Evolutionary conservation across 1,284 basidiomycete species (phyloP).

Genomic region (Apiotrichum laibachii): DNA sequence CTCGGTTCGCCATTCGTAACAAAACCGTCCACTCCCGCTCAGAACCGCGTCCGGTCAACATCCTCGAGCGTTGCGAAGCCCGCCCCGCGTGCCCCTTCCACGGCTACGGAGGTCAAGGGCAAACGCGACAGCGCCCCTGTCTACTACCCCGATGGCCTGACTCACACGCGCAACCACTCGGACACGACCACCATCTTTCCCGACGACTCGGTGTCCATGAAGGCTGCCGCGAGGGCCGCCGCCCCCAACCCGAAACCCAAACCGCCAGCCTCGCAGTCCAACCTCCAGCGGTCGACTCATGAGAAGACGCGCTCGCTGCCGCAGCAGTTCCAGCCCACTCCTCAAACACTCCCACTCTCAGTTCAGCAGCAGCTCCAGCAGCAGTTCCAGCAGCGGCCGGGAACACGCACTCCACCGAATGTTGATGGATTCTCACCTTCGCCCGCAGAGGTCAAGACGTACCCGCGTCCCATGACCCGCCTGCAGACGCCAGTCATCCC

Average conservation of each 20-base stretch:
- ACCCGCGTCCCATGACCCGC: slow-evolving; percentile 2
- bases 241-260: too few species aligned
- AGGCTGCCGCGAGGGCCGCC: background rate
- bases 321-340: too few species aligned
- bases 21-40: background rate
- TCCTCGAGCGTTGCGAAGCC: too few species aligned
- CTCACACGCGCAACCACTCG: background rate
- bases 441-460: background rate
- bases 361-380: background rate
- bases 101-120: too few species aligned
- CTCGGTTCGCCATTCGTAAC: background rate
- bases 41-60: too few species aligned
- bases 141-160: background rate
- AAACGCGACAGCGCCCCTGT: too few species aligned
- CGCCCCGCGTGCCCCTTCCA: too few species aligned
- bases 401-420: background rate
- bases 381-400: background rate
- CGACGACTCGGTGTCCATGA: slow-evolving; percentile 5
- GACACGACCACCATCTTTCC: slow-evolving; percentile 1
- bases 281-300: background rate
- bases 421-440: background rate
- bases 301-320: too few species aligned
- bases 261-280: background rate
- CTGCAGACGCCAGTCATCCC: background rate
- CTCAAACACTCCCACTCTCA: background rate